Evolutionary conservation across 352 stramenopile species (phyloP), one percentile per base, ranked within the genome.

Genomic region (Globisporangium nodosum): DNA sequence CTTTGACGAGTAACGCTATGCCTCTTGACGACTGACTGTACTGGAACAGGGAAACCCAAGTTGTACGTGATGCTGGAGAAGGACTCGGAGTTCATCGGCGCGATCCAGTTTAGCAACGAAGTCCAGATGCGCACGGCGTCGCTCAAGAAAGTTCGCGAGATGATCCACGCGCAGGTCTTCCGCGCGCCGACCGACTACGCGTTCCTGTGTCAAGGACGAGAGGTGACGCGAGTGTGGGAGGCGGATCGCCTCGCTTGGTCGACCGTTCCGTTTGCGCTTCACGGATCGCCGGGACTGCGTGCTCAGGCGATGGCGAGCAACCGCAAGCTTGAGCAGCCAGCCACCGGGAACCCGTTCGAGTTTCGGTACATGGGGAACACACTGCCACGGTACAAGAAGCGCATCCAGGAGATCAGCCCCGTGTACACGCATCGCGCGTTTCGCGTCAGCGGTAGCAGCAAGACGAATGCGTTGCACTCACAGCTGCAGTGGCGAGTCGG

Each of bases 31-130:
- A 16, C 12, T 1, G 1, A 20, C 42, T 61, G 5, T 43, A 7
- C 11, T 56, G 20, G 20, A 43, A 45, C 37, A 85, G 78, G 67
- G 31, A 88, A 86, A 58, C 70, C 71, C 21, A 88, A 86, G 46
- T 52, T 88, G 9, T 88, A 85, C 51, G 55, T 88, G 15, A 73
- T 85, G 57, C 54, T 85, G 31, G 78, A 86, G 55, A 88, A 88
- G 54, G 76, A 86, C 18, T 53, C 64, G 0, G 68, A 74, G n/a
- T 84, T 88, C 52, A 47, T 88, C 5, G 78, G 78, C 40, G 68
- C 76, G 15, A 49, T 88, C 27, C 69, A 88, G 62, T 88, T 88
- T 46, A 72, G 74, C 46, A 73, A 70, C 11, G 65, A 75, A 33
- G 52, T 73, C n/a, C 61, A 81, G 27, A 85, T 88, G 78, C 76